Percentiles rank a stretch among this genome's conserved stretches.
Evolutionary conservation across 2,329 filamentous ascomycete genomes (phyloP).

Genomic region (Botrytis cinerea): DNA sequence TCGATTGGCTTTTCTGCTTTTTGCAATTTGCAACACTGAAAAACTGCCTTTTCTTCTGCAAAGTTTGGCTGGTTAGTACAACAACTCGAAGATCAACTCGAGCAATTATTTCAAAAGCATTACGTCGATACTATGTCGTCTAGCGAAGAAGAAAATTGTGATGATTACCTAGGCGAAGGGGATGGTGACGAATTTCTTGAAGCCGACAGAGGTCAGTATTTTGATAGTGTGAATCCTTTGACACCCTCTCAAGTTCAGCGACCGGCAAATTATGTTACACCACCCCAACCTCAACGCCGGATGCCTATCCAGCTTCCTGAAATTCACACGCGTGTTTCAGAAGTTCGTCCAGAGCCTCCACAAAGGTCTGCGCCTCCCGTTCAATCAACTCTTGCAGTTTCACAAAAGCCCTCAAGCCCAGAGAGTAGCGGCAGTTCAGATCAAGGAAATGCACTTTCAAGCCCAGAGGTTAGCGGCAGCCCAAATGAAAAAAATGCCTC

Average conservation of each 20-base stretch:
- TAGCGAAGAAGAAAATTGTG: neutral
- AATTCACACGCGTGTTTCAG: neutral
- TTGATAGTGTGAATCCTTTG: neutral
- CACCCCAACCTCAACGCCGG: neutral
- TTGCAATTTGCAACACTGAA: neutral
- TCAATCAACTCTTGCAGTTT: neutral
- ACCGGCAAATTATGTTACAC: neutral
- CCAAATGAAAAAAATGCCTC: neutral
- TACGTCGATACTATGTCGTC: neutral
- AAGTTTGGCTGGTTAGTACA: neutral
- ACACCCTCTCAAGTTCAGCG: constrained; percentile 3
- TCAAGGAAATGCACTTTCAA: neutral
- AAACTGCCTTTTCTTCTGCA: neutral
- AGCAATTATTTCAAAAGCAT: neutral
- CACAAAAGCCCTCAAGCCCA: neutral
- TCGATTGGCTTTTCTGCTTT: neutral
- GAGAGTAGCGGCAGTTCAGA: neutral
- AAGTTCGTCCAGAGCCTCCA: neutral
- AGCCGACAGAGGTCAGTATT: neutral
- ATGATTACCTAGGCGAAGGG: neutral
- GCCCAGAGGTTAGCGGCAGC: neutral
- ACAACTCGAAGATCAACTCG: neutral
- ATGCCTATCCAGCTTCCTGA: neutral
- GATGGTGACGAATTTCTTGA: neutral
- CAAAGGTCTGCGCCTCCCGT: neutral